Conservation (phyloP, 2,329 filamentous ascomycete genomes). For the Pseudocercospora ulei region DNA sequence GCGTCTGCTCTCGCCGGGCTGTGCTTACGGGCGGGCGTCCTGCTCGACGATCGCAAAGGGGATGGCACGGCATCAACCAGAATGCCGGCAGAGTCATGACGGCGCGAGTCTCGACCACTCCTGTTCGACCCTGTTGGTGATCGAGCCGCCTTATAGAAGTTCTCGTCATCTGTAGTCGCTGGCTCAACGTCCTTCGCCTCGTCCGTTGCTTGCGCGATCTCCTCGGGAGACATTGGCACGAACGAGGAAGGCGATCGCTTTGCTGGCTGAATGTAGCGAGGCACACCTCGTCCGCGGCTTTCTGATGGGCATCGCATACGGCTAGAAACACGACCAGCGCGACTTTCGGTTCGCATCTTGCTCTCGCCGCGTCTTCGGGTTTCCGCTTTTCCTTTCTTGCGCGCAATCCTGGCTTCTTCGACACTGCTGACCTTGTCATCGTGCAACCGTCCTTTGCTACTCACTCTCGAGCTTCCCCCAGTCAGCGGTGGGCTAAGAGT, state of each 20-base stretch:
- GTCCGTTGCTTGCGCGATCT: conserved; percentile 45
- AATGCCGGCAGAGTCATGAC: conserved; percentile 9
- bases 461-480: conserved; percentile 45
- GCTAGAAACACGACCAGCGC: conserved; percentile 37
- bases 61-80: conserved; percentile 38
- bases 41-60: conserved; percentile 9
- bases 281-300: conserved; percentile 57
- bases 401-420: conserved; percentile 53
- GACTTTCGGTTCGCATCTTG: conserved; percentile 40
- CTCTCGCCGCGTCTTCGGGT: conserved; percentile 42
- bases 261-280: conserved; percentile 60
- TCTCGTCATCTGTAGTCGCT: conserved; percentile 43
- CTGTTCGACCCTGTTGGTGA: conserved; percentile 31
- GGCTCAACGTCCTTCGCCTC: conserved; percentile 39
- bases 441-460: conserved; percentile 55
- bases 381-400: conserved; percentile 33
- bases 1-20: neutral
- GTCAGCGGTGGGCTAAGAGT: conserved; percentile 32
- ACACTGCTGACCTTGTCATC: conserved; percentile 82
- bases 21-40: conserved; percentile 1
- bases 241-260: conserved; percentile 87
- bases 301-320: conserved; percentile 47
- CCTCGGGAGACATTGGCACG: conserved; percentile 87
- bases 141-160: conserved; percentile 39
- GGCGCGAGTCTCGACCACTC: conserved; percentile 11